These are phyloP conservation scores for Termitomyces eurrhizus DNA, from an alignment of 768 basidiomycete genomes.

Conservation along the genomic window DNA sequence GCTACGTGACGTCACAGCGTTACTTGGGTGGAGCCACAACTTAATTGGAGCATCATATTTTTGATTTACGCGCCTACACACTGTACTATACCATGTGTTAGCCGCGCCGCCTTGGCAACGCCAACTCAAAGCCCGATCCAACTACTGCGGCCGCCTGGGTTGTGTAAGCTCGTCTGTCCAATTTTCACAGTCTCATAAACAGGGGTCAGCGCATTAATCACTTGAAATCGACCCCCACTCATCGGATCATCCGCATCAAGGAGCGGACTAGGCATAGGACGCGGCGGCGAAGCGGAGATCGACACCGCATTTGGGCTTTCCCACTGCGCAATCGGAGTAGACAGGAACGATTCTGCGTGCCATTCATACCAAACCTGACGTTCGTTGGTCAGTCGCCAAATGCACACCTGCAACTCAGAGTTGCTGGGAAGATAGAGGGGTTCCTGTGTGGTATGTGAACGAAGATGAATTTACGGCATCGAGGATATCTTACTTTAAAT, in stretches of 20 bases:
- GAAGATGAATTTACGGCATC: background rate
- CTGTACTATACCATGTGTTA: no score
- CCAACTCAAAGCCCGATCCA: slow-evolving; percentile 75
- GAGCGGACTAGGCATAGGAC: slow-evolving; percentile 55
- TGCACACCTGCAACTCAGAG: slow-evolving; percentile 86
- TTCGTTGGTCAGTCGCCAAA: slow-evolving; percentile 91
- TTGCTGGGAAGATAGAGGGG: slow-evolving; percentile 91
- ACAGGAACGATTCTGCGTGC: slow-evolving; percentile 91
- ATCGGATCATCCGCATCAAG: slow-evolving; percentile 58
- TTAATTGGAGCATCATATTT: background rate
- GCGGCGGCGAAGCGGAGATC: slow-evolving; percentile 15
- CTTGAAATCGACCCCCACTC: slow-evolving; percentile 12
- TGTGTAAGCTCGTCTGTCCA: slow-evolving; percentile 91
- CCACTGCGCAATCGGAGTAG: slow-evolving; percentile 38
- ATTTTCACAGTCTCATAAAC: slow-evolving; percentile 72
- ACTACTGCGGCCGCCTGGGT: slow-evolving; percentile 84
- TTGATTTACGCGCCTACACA: no score
- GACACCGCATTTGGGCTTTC: slow-evolving; percentile 3
- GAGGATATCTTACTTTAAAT: slow-evolving; percentile 52
- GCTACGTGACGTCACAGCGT: background rate
- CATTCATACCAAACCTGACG: slow-evolving; percentile 98
- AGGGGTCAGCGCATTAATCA: slow-evolving; percentile 5
- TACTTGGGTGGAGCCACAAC: background rate
- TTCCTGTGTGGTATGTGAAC: slow-evolving; percentile 48
- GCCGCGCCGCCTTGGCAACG: background rate